Evolutionary conservation across 2,329 filamentous ascomycete species (phyloP).

Genomic region (Epichloe scottii): DNA sequence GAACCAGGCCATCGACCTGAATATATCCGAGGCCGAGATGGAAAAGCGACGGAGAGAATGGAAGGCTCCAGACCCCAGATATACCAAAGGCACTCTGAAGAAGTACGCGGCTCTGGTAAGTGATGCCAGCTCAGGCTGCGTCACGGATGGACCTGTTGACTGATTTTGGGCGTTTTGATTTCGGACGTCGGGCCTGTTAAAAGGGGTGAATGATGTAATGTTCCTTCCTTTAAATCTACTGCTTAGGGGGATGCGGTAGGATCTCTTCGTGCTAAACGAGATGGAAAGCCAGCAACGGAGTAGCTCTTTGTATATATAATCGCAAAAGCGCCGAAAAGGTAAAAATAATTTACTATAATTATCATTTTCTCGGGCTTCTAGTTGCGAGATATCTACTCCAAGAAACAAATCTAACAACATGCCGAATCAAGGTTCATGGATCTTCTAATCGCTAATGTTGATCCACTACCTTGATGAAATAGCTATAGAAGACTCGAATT

Average conservation of each 20-base stretch:
- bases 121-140: conserved; percentile 46
- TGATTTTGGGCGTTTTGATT: background rate
- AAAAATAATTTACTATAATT: background rate
- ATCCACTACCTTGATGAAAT: background rate
- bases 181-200: background rate
- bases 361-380: too few relatives aligned
- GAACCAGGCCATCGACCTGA: conserved; percentile 53
- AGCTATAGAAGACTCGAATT: background rate
- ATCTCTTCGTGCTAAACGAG: background rate
- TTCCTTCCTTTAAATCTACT: background rate
- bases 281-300: background rate
- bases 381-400: too few relatives aligned
- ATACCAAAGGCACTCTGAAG: conserved; percentile 51
- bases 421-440: background rate
- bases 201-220: background rate
- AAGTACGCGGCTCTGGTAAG: conserved; percentile 55
- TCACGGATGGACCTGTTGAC: conserved; percentile 33
- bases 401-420: background rate
- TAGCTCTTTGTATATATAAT: background rate
- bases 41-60: conserved; percentile 43
- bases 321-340: background rate
- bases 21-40: conserved; percentile 55
- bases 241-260: background rate
- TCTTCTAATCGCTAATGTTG: background rate
- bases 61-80: conserved; percentile 47